These are phyloP conservation scores for Fraxinus baroniana DNA, from an alignment of 305 asterid species.

Conservation along the genomic window DNA sequence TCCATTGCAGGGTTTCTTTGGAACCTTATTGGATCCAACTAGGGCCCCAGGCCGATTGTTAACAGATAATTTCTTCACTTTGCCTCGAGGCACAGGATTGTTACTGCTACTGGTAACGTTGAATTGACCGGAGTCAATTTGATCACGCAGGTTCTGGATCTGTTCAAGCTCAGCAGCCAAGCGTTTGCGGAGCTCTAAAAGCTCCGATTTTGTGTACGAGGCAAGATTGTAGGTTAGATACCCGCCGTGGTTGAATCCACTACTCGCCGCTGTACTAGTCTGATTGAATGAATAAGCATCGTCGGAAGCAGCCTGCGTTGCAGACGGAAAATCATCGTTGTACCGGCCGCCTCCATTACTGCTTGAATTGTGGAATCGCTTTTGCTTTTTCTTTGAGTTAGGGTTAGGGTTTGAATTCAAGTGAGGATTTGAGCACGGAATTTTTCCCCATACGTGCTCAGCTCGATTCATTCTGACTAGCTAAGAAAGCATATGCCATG, in stretches of 20 bases:
- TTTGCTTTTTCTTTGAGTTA: conserved; percentile 70
- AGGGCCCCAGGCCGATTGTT: conserved; percentile 44
- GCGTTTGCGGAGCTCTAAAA: conserved; percentile 55
- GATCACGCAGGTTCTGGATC: conserved; percentile 67
- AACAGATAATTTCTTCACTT: conserved; percentile 51
- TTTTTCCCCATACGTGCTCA: conserved; percentile 90
- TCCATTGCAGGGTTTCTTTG: conserved; percentile 35
- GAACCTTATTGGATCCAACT: conserved; percentile 45
- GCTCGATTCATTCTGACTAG: conserved; percentile 83
- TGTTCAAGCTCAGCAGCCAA: conserved; percentile 57
- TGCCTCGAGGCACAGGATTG: conserved; percentile 55
- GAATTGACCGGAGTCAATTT: conserved; percentile 58
- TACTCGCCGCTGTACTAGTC: conserved; percentile 42
- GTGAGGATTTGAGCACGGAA: conserved; percentile 56
- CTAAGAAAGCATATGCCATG: conserved; percentile 95
- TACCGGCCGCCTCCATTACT: conserved; percentile 48
- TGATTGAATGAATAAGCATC: conserved; percentile 93
- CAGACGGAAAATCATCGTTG: conserved; percentile 49
- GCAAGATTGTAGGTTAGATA: conserved; percentile 49
- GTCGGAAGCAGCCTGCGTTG: conserved; percentile 84
- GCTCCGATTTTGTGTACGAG: conserved; percentile 54
- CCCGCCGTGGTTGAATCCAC: conserved; percentile 51
- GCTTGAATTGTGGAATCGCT: conserved; percentile 55
- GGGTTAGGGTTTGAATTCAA: conserved; percentile 68
- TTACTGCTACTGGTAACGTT: conserved; percentile 29